These are phyloP conservation scores for Fraxinus ornus DNA, from an alignment of 305 asterid species.

Conservation along the genomic window DNA sequence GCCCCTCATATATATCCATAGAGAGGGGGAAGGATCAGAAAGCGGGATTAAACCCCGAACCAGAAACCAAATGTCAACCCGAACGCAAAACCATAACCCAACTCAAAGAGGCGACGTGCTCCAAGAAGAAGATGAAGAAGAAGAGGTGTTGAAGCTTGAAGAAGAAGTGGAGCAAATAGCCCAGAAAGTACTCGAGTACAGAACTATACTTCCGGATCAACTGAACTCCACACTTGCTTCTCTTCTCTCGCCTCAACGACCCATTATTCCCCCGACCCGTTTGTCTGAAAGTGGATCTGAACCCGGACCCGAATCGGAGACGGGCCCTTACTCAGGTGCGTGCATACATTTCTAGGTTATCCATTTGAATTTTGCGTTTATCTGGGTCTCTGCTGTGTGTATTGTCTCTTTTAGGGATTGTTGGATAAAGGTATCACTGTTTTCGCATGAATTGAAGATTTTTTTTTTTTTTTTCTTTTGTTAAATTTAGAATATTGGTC, in stretches of 20 bases:
- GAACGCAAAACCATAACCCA: background rate
- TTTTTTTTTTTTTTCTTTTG: background rate
- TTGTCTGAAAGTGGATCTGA: background rate
- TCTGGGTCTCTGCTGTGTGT: background rate
- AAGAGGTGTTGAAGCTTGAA: background rate
- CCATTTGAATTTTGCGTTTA: background rate
- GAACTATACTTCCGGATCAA: background rate
- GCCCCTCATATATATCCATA: background rate
- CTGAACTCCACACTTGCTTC: background rate
- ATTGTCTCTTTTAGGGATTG: background rate
- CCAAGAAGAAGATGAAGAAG: background rate
- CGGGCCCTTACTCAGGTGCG: conserved; percentile 7
- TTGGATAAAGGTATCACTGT: background rate
- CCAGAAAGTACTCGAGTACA: background rate
- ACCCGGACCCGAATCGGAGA: background rate
- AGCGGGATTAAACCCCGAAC: background rate
- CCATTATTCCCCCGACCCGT: conserved; percentile 7
- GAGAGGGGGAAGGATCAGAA: background rate
- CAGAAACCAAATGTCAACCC: background rate
- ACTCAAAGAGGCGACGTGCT: background rate
- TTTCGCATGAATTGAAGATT: background rate
- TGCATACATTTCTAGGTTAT: background rate
- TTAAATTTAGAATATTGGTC: background rate
- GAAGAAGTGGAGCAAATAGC: background rate
- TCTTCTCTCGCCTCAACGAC: background rate